Conservation (phyloP, 2,329 filamentous ascomycete genomes). For the Talaromyces albobiverticillius region DNA sequence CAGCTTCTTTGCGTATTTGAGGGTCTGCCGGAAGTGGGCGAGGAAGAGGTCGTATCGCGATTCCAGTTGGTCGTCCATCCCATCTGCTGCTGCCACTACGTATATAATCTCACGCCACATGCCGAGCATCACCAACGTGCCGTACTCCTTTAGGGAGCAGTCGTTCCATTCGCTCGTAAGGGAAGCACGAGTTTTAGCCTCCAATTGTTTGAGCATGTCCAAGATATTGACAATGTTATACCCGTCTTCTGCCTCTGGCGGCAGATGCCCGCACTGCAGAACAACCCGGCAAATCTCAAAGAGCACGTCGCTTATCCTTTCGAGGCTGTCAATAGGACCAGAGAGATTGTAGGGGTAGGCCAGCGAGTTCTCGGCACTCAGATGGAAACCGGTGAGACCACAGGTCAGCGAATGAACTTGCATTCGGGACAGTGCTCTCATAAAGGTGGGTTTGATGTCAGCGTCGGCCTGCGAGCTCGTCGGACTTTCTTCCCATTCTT, state of each 20-base stretch:
- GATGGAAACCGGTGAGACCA: background rate
- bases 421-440: conserved; percentile 12
- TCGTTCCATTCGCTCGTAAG: background rate
- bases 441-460: conserved; percentile 5
- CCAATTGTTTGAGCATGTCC: conserved; percentile 4
- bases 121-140: conserved; percentile 12
- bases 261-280: background rate
- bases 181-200: background rate
- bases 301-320: conserved; percentile 1
- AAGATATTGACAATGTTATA: background rate
- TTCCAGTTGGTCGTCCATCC: conserved; percentile 2
- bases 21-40: conserved; percentile 5
- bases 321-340: conserved; percentile 2
- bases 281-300: conserved; percentile 1
- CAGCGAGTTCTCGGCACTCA: background rate
- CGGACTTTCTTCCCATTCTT: conserved; percentile 6
- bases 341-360: background rate
- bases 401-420: conserved; percentile 12
- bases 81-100: conserved; percentile 5
- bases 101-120: conserved; percentile 15
- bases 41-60: conserved; percentile 14
- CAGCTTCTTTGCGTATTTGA: conserved; percentile 7
- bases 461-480: background rate
- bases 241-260: background rate
- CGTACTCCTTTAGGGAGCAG: background rate